Percentiles rank a stretch among this genome's conserved stretches.
Evolutionary conservation across 495 filamentous ascomycete genomes (phyloP).

Genomic region (Neurospora sp.): DNA sequence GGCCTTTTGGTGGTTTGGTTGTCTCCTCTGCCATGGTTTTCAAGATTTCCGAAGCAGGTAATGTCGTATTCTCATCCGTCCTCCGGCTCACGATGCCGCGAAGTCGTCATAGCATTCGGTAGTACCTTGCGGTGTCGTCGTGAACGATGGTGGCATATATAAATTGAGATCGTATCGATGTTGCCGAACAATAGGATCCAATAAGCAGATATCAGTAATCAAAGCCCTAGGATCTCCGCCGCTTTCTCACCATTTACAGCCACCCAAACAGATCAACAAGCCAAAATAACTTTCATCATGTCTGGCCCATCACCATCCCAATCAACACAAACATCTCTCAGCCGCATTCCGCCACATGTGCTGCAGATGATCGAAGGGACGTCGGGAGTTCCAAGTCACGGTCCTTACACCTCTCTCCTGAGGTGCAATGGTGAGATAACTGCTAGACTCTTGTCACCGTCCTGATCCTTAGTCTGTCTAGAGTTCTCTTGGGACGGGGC

Average conservation of each 20-base stretch:
- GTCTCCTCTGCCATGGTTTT: neutral
- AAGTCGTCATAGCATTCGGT: neutral
- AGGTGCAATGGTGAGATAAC: neutral
- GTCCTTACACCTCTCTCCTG: neutral
- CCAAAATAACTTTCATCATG: neutral
- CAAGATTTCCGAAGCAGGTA: neutral
- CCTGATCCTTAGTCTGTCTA: neutral
- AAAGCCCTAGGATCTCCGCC: neutral
- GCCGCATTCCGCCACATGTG: neutral
- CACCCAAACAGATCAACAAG: neutral
- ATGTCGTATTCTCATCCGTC: neutral
- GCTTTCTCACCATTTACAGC: neutral
- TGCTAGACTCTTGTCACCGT: neutral
- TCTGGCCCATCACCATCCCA: neutral
- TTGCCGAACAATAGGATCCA: accelerated
- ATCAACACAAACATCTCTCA: neutral
- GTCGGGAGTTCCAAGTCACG: neutral
- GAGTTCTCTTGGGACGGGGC: neutral
- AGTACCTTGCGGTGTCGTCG: neutral
- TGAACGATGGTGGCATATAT: neutral
- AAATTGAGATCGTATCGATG: neutral
- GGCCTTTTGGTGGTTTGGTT: neutral
- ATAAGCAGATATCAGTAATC: neutral
- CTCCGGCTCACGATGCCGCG: neutral
- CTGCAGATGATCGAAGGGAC: neutral